A percentile compares a stretch with the other conserved stretches of the same genome.
Evolutionary conservation across 2,329 filamentous ascomycete genomes (phyloP).

Genomic region (Setomelanomma holmii): DNA sequence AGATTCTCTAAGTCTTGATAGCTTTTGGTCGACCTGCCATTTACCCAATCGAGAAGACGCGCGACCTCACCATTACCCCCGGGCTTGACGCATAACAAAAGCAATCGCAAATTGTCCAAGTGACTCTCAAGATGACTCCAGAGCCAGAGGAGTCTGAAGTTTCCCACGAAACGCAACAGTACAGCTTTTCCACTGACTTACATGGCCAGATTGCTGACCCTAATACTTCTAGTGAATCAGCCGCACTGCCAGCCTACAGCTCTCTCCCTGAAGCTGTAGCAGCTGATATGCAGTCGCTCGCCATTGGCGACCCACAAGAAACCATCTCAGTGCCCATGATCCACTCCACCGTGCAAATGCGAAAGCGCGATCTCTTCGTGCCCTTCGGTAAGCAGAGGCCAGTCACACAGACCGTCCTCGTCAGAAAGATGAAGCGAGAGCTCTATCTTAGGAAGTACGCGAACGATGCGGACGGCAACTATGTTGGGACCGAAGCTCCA

Average conservation of each 20-base stretch:
- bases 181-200: background rate
- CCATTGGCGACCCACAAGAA: slow-evolving; percentile 23
- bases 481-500: slow-evolving; percentile 30
- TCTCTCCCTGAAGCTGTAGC: slow-evolving; percentile 19
- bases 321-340: slow-evolving; percentile 29
- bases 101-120: no score
- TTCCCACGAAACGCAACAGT: no score
- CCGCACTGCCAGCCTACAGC: slow-evolving; percentile 3
- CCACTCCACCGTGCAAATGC: slow-evolving; percentile 1
- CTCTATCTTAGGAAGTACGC: slow-evolving; percentile 39
- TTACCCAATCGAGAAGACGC: no score
- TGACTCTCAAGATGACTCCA: no score
- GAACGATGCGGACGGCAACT: slow-evolving; percentile 36
- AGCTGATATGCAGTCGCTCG: slow-evolving; percentile 14
- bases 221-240: background rate
- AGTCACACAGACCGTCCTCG: slow-evolving; percentile 28
- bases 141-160: no score
- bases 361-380: slow-evolving; percentile 2
- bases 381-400: slow-evolving; percentile 8
- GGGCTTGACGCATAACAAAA: no score
- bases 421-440: slow-evolving; percentile 35
- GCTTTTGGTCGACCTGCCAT: no score
- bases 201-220: background rate
- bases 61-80: no score
- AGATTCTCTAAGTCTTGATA: no score